Evolutionary conservation across 2,329 filamentous ascomycete species (phyloP).

Genomic region (Sporothrix inflata): DNA sequence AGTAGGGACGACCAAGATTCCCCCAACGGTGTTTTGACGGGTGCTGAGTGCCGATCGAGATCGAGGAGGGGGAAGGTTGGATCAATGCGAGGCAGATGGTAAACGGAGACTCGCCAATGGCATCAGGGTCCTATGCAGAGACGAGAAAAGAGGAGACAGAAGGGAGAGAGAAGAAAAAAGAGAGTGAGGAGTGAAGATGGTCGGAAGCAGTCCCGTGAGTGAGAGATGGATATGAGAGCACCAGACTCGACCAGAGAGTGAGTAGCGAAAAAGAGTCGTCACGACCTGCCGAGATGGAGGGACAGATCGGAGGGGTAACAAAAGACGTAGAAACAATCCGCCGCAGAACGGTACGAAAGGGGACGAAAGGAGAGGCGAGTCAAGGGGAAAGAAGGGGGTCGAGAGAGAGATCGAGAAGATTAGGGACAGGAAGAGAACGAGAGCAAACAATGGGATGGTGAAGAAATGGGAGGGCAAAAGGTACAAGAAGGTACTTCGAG

Average conservation of each 20-base stretch:
- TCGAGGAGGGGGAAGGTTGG: conserved; percentile 10
- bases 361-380: neutral
- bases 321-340: conserved; percentile 8
- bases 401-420: neutral
- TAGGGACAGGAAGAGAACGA: neutral
- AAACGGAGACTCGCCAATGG: neutral
- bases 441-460: neutral
- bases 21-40: conserved; percentile 10
- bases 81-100: conserved; percentile 27
- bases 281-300: conserved; percentile 14
- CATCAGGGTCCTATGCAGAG: conserved; percentile 13
- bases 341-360: conserved; percentile 3
- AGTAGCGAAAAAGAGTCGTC: neutral
- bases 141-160: neutral
- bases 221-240: neutral
- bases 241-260: neutral
- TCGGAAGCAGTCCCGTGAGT: neutral
- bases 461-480: neutral
- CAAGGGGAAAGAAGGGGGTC: conserved; percentile 1
- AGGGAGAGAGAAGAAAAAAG: neutral
- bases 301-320: neutral
- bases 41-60: conserved; percentile 11
- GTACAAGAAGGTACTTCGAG: conserved; percentile 2
- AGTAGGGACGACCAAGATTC: neutral
- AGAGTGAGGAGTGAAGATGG: neutral